phyloP scores from a whole-genome alignment of 768 basidiomycete species.

The Trametes cubensis region DNA sequence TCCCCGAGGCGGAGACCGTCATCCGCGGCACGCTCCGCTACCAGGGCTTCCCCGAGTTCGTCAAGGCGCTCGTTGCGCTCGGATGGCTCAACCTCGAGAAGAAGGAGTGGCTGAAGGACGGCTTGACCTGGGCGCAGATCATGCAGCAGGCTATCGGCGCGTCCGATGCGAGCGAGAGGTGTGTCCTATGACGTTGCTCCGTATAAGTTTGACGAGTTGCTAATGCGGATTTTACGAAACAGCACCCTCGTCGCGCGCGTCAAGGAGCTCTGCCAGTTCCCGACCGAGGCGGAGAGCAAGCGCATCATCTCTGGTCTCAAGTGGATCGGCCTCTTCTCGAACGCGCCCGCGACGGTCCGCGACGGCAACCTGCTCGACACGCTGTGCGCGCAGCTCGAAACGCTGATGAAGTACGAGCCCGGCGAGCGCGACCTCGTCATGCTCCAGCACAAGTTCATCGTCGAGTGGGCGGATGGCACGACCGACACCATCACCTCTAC shows the following conservation, averaged over 20 bases:
- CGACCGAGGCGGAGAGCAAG: slow-evolving; percentile 64
- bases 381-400: slow-evolving; percentile 87
- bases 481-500: slow-evolving; percentile 88
- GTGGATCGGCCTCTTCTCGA: slow-evolving; percentile 93
- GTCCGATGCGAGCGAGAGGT: slow-evolving; percentile 71
- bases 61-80: slow-evolving; percentile 81
- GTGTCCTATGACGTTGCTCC: not conserved
- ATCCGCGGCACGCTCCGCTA: slow-evolving; percentile 93
- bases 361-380: slow-evolving; percentile 87
- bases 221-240: not conserved
- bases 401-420: slow-evolving; percentile 85
- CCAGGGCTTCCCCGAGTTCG: slow-evolving; percentile 96
- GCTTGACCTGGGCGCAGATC: slow-evolving; percentile 82
- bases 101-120: slow-evolving; percentile 77
- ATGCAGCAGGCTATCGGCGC: slow-evolving; percentile 76
- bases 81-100: slow-evolving; percentile 80
- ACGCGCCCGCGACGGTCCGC: slow-evolving; percentile 60
- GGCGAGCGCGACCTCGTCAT: slow-evolving; percentile 96
- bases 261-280: slow-evolving; percentile 72
- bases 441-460: slow-evolving; percentile 97
- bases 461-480: slow-evolving; percentile 84
- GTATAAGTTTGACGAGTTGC: not conserved
- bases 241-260: slow-evolving; percentile 77
- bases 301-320: slow-evolving; percentile 88
- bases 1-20: slow-evolving; percentile 92